Base-by-base conservation (phyloP, 169 alveolate genomes). In the Plasmodium falciparum region DNA sequence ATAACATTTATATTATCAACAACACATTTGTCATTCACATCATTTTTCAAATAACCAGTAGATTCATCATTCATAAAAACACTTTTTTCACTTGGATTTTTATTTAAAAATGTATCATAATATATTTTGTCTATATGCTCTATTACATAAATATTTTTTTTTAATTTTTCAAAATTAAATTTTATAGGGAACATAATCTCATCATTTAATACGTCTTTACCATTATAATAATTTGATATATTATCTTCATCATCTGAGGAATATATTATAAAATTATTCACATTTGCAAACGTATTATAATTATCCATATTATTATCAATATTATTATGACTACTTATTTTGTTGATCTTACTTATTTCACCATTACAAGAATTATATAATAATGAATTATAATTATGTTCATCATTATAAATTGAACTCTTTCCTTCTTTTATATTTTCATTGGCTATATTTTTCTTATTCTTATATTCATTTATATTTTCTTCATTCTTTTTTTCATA, bases 401-500 rank as follows among this genome's bases (percentile, higher is more conserved):
- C 45, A 33, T 33, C 45, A 33, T 33, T 33, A 33, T 33, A 33
- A 33, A 33, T 33, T 33, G 4, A 4, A 33, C 45, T 4, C 8
- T 33, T 33, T 33, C 45, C 45, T 33, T 33, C 45, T 6, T 0
- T 33, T 33, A 33, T 33, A 33, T 33, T 33, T 33, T 33, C 5
- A 33, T 33, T 33, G 5, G 45, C 0, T 33, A 33, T 33, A 33
- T 33, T 33, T 6, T 39, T 49, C 13, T 73, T 75, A 26, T 15
- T 88, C n/a, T 61, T 26, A 52, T 22, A 39, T 85, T 74, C 52
- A 24, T 90, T 80, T 17, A 72, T 63, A 22, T 83, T 22, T 58
- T 72, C 92, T 50, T 83, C 92, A 71, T 54, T 73, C 6, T 33
- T 33, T 33, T 33, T 33, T 33, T 33, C 45, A 33, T 33, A 33